Evolutionary conservation across 1,284 basidiomycete genomes (phyloP).

Genomic region (Puccinia polysora): DNA sequence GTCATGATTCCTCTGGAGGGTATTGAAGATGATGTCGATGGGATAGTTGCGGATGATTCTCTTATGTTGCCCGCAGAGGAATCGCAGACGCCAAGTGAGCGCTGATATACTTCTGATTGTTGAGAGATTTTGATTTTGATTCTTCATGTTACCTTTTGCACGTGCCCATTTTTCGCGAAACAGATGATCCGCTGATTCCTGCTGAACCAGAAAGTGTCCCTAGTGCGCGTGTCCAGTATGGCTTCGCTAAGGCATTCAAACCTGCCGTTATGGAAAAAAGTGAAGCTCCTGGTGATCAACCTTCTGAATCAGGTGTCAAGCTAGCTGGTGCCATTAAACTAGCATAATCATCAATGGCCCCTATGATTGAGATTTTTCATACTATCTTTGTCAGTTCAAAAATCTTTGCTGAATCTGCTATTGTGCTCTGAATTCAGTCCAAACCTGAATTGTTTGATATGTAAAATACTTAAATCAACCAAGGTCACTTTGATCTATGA

Average conservation of each 20-base stretch:
- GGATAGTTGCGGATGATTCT: conserved; percentile 13
- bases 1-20: neutral
- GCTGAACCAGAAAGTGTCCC: neutral
- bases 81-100: neutral
- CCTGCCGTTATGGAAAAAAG: conserved; percentile 32
- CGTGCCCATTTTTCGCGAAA: neutral
- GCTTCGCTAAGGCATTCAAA: conserved; percentile 34
- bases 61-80: neutral
- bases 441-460: too few relatives aligned
- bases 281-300: neutral
- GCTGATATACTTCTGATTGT: neutral
- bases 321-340: conserved; percentile 29
- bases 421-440: too few relatives aligned
- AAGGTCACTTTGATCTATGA: too few relatives aligned
- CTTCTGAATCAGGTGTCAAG: conserved; percentile 26
- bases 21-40: conserved; percentile 26
- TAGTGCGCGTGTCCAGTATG: neutral
- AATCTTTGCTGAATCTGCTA: too few relatives aligned
- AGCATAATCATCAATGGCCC: too few relatives aligned
- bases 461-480: too few relatives aligned
- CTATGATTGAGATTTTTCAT: too few relatives aligned
- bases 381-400: too few relatives aligned
- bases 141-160: neutral
- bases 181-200: neutral
- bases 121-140: neutral